Percentiles rank a stretch among this genome's conserved stretches.
These are phyloP conservation scores for Trebouxiophyceae sp. DNA, from an alignment of 163 green algal species.

Conservation along the genomic window DNA sequence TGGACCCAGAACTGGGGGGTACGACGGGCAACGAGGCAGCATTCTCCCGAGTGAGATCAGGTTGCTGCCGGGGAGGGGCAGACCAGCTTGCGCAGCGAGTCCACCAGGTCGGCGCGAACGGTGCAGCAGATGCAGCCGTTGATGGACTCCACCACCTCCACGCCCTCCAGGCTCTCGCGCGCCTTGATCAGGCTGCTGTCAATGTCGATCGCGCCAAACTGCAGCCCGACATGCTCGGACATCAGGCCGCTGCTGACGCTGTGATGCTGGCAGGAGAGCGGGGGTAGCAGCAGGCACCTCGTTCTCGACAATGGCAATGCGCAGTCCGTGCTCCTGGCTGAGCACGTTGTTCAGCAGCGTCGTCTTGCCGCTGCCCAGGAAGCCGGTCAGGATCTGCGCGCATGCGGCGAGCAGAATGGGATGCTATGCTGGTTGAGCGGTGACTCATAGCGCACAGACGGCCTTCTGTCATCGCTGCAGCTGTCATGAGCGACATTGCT, in stretches of 20 bases:
- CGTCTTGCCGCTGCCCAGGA: conserved; percentile 65
- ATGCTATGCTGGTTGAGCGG: too few species aligned
- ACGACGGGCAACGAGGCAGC: too few species aligned
- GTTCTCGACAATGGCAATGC: conserved; percentile 91
- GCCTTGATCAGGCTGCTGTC: conserved; percentile 62
- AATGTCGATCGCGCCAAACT: conserved; percentile 87
- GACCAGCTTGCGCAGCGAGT: conserved; percentile 77
- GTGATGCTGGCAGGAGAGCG: background rate
- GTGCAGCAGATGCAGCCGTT: conserved; percentile 99
- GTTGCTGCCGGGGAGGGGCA: too few species aligned
- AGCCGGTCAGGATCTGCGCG: conserved; percentile 65
- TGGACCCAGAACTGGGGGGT: too few species aligned
- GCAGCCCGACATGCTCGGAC: background rate
- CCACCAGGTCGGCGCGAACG: conserved; percentile 87
- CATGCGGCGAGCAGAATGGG: too few species aligned
- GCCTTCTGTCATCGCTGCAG: too few species aligned
- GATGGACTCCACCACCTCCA: conserved; percentile 12
- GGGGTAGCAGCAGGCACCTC: conserved; percentile 35
- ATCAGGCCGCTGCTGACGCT: background rate
- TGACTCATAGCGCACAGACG: too few species aligned
- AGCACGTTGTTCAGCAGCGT: conserved; percentile 90
- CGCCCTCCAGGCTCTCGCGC: conserved; percentile 16
- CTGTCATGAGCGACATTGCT: too few species aligned
- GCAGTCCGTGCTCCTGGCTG: conserved; percentile 39
- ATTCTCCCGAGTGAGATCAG: too few species aligned